These are phyloP conservation scores for Colletotrichum sidae DNA, from an alignment of 2,329 filamentous ascomycete genomes.

Conservation along the genomic window DNA sequence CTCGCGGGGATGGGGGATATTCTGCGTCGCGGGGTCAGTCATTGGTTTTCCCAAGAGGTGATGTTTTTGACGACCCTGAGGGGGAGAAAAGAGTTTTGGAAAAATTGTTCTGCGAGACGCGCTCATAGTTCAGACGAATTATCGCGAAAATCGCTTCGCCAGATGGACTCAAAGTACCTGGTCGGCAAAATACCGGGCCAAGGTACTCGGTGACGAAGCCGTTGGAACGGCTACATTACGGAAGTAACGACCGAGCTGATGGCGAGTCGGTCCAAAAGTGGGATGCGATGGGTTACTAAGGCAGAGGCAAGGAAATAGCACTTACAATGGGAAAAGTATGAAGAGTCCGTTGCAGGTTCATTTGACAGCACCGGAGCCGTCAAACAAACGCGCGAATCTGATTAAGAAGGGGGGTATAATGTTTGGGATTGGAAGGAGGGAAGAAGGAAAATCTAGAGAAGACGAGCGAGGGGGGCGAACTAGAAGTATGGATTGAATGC, in stretches of 20 bases:
- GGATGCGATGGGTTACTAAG: too few relatives aligned
- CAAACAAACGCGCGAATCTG: slow-evolving; percentile 86
- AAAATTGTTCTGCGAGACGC: too few relatives aligned
- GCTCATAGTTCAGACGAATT: too few relatives aligned
- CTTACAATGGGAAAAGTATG: slow-evolving; percentile 73
- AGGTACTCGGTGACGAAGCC: not conserved
- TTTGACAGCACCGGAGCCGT: slow-evolving; percentile 89
- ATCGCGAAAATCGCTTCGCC: not conserved
- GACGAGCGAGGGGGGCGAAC: slow-evolving; percentile 22
- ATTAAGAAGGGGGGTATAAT: slow-evolving; percentile 29
- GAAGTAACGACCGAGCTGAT: too few relatives aligned
- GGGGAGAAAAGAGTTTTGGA: not conserved
- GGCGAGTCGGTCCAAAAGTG: too few relatives aligned
- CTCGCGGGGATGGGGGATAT: slow-evolving; percentile 70
- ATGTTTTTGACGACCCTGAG: slow-evolving; percentile 1
- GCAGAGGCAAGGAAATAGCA: not conserved
- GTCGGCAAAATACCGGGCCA: not conserved
- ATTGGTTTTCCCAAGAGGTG: slow-evolving; percentile 28
- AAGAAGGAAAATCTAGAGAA: slow-evolving; percentile 1
- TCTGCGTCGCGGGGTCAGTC: slow-evolving; percentile 50
- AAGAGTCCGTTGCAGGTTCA: slow-evolving; percentile 90
- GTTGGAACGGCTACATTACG: slow-evolving; percentile 6
- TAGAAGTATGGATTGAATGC: slow-evolving; percentile 33
- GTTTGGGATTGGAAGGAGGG: slow-evolving; percentile 39
- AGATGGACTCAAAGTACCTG: not conserved